Conservation (phyloP, 139 green algal genomes). For the Desmodesmus armatus region DNA sequence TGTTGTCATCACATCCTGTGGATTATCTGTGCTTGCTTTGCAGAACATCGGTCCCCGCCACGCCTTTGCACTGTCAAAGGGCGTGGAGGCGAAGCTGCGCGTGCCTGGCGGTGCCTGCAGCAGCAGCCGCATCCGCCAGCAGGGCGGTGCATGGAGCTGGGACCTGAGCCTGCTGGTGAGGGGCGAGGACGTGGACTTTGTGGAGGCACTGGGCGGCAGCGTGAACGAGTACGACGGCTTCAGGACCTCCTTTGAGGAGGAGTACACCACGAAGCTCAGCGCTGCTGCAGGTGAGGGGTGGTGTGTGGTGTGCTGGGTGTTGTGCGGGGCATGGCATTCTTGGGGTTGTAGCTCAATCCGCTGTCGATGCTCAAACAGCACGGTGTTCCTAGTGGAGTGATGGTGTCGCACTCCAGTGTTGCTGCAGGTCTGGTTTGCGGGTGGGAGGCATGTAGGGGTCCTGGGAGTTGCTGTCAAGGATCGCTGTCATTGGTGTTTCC, state of each 20-base stretch:
- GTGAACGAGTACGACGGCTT: conserved; percentile 52
- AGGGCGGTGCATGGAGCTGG: conserved; percentile 42
- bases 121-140: neutral
- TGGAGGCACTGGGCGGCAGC: conserved; percentile 17
- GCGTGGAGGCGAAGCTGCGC: conserved; percentile 18
- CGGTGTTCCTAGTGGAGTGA: neutral
- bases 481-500: too few species aligned
- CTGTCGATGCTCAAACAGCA: neutral
- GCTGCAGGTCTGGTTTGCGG: too few species aligned
- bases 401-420: too few species aligned
- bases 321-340: neutral
- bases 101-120: neutral
- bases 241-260: conserved; percentile 36
- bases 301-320: neutral
- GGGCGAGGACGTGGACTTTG: conserved; percentile 42
- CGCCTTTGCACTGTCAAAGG: conserved; percentile 39
- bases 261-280: conserved; percentile 36
- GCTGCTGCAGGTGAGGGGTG: too few species aligned
- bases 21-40: neutral
- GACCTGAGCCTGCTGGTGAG: conserved; percentile 16
- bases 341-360: neutral
- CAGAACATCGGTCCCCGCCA: conserved; percentile 52
- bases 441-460: too few species aligned
- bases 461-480: too few species aligned
- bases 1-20: too few species aligned